Conservation (phyloP, 257 asterid species). For the Verbena officinalis region DNA sequence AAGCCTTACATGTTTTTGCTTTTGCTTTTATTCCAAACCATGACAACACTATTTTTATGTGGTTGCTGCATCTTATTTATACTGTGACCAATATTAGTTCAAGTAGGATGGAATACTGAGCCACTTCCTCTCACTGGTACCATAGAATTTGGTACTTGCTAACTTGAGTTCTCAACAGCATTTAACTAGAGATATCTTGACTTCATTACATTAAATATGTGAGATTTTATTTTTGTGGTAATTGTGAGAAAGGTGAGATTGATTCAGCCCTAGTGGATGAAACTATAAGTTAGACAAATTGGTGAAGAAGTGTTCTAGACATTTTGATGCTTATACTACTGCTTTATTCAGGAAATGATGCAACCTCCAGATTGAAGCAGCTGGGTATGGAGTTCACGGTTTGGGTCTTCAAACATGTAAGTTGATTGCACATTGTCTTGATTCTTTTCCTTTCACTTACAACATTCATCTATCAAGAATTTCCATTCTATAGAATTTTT, state of each 20-base stretch:
- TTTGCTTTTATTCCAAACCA: background rate
- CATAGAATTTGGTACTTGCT: background rate
- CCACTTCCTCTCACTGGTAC: conserved; percentile 4
- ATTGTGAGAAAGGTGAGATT: background rate
- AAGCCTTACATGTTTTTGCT: background rate
- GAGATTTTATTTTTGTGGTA: too few species aligned
- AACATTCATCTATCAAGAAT: conserved; percentile 20
- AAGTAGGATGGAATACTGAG: conserved; percentile 1
- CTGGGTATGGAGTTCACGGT: conserved; percentile 97
- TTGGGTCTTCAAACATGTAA: conserved; percentile 99
- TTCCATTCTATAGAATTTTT: background rate
- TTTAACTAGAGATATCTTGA: background rate
- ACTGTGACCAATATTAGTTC: conserved; percentile 6
- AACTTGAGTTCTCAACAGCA: conserved; percentile 4
- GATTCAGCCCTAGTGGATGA: conserved; percentile 1
- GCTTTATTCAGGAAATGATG: conserved; percentile 64
- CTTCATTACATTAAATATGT: too few species aligned
- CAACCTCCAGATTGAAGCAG: conserved; percentile 94
- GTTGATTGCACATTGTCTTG: conserved; percentile 30
- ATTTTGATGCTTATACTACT: conserved; percentile 29
- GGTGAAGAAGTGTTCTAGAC: conserved; percentile 2
- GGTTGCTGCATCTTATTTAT: background rate
- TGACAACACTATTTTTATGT: background rate
- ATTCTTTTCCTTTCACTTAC: conserved; percentile 20
- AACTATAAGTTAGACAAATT: conserved; percentile 5